A percentile compares a stretch with the other conserved stretches of the same genome.
These are phyloP conservation scores for Heritiera littoralis DNA, from an alignment of 345 rosid genomes.

Conservation along the genomic window DNA sequence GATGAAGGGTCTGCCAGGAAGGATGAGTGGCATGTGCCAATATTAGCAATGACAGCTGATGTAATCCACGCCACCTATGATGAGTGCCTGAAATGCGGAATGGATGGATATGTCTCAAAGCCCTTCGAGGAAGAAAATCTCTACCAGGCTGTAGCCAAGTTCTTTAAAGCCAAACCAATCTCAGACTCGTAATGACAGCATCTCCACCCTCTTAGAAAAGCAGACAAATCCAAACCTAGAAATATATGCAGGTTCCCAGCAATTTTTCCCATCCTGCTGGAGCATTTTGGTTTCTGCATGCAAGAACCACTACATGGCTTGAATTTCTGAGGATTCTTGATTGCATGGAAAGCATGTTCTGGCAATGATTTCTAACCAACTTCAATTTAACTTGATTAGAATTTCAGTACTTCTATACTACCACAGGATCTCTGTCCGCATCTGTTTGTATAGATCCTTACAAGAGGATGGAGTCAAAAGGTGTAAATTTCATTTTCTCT, in stretches of 20 bases:
- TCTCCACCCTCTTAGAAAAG: not conserved
- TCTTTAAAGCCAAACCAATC: slow-evolving; percentile 60
- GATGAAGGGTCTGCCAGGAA: slow-evolving; percentile 24
- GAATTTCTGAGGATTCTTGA: not conserved
- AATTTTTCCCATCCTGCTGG: slow-evolving; percentile 46
- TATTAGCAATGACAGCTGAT: slow-evolving; percentile 97
- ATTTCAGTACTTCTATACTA: slow-evolving; percentile 33
- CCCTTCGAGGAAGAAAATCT: slow-evolving; percentile 96
- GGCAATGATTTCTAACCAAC: slow-evolving; percentile 33
- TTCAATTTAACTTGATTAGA: slow-evolving; percentile 35
- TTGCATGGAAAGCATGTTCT: slow-evolving; percentile 7
- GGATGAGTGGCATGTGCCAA: slow-evolving; percentile 68
- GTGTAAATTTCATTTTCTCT: slow-evolving; percentile 34
- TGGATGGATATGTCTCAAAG: slow-evolving; percentile 96
- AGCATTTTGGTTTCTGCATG: slow-evolving; percentile 12
- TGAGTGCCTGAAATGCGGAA: slow-evolving; percentile 77
- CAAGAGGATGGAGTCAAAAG: slow-evolving; percentile 22
- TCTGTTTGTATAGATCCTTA: slow-evolving; percentile 41
- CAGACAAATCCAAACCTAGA: not conserved
- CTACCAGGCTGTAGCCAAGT: slow-evolving; percentile 76
- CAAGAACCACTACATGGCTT: not conserved
- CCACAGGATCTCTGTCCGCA: slow-evolving; percentile 27
- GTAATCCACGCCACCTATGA: slow-evolving; percentile 92
- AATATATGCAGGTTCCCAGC: slow-evolving; percentile 25
- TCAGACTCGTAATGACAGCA: slow-evolving; percentile 25